Base-by-base conservation (phyloP, 176 grass and related monocot genomes). In the Rhynchospora breviuscula region DNA sequence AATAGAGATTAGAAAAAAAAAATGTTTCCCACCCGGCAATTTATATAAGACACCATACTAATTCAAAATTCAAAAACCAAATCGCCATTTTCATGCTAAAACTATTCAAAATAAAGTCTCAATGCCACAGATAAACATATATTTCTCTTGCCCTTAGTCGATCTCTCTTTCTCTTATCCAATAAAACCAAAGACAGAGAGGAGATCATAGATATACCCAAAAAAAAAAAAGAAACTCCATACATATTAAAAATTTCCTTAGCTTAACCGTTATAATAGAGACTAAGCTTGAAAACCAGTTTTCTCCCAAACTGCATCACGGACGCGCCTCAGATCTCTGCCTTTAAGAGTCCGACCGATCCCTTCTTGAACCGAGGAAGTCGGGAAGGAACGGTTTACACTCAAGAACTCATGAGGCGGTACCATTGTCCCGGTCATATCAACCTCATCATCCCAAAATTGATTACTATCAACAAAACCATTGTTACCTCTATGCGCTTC, bases 291-390 rank as follows among this genome's bases (percentile, higher is more conserved):
- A 86, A 98, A 98, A 45, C 95, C 95, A 57, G 90, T 98, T 87
- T 71, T 84, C 87, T 98, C 91, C 95, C 95, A 98, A 19, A 98
- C 90, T n/a, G 92, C 95, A 75, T 98, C 92, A 10, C 95, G 87
- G 67, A 98, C 90, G 2, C 92, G 87, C 85, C 95, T 94, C 84
- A 98, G 89, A 86, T 98, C 95, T 2, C 92, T 91, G 14, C 95
- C 95, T 88, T 98, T 98, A 49, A 98, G 95, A 46, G 95, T 98
- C 79, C 95, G 44, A 2, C 95, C 95, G 68, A 93, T 49, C 81
- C 95, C 95, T 85, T 98, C 92, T 56, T 98, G 92, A 82, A 98
- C 95, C 82, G 95, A 98, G 74, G 90, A 40, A 13, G 90, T 91
- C 70, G 90, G 62, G 46, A 21, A 81, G 13, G 87, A 85, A 7